Evolutionary conservation across 495 filamentous ascomycete species (phyloP).

Genomic region (Copromyces sp.): DNA sequence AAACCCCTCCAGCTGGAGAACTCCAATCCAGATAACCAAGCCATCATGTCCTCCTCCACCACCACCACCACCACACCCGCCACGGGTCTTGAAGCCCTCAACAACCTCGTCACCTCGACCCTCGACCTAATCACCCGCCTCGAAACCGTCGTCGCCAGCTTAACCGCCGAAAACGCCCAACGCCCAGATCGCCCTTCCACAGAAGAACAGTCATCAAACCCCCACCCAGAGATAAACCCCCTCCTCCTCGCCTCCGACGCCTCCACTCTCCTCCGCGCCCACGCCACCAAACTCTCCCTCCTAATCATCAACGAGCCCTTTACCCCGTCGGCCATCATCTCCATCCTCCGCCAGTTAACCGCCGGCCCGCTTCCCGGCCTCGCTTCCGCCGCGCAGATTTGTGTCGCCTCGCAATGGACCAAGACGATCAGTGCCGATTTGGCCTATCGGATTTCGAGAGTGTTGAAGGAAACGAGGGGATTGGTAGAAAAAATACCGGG

Average conservation of each 20-base stretch:
- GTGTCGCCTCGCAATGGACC: slow-evolving; percentile 48
- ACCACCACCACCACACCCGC: background rate
- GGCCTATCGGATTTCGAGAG: slow-evolving; percentile 31
- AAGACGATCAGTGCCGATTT: slow-evolving; percentile 47
- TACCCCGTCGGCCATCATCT: slow-evolving; percentile 60
- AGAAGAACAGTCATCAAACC: background rate
- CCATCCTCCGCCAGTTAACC: slow-evolving; percentile 54
- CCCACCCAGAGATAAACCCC: slow-evolving; percentile 1
- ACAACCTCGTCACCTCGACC: slow-evolving; percentile 13
- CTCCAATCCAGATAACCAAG: background rate
- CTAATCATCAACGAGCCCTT: slow-evolving; percentile 78
- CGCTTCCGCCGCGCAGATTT: slow-evolving; percentile 55
- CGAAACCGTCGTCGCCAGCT: slow-evolving; percentile 22
- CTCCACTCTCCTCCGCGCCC: slow-evolving; percentile 59
- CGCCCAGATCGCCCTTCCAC: background rate
- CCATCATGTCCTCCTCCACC: background rate
- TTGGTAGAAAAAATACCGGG: slow-evolving; percentile 36
- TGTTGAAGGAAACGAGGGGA: slow-evolving; percentile 36
- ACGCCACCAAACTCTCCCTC: slow-evolving; percentile 77
- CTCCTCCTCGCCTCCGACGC: slow-evolving; percentile 52
- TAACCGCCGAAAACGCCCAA: slow-evolving; percentile 10
- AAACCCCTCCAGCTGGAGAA: background rate
- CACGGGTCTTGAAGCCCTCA: slow-evolving; percentile 14
- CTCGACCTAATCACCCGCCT: slow-evolving; percentile 27
- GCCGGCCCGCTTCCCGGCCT: slow-evolving; percentile 59